phyloP scores from a whole-genome alignment of 2,329 filamentous ascomycete genomes.

The Taxawa tesnikishii region DNA sequence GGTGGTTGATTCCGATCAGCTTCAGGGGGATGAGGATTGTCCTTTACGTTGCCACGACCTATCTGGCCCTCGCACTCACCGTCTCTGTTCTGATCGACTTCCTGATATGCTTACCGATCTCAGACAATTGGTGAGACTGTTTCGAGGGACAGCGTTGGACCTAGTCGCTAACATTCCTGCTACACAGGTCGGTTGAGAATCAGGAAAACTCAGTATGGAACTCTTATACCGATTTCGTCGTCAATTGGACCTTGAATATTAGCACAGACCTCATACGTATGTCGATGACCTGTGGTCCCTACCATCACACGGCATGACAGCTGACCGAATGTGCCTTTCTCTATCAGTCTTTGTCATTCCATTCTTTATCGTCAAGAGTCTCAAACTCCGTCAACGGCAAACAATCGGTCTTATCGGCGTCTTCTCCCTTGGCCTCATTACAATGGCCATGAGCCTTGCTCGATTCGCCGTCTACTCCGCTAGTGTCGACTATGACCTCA shows the following conservation, averaged over 20 bases:
- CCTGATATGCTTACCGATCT: not conserved
- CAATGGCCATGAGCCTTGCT: slow-evolving; percentile 4
- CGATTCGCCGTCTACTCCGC: slow-evolving; percentile 3
- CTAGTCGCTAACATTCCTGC: no score
- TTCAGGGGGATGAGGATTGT: slow-evolving; percentile 1
- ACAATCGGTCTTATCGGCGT: slow-evolving; percentile 3
- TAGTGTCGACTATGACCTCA: slow-evolving; percentile 1
- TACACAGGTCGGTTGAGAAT: no score
- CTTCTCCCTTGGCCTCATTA: slow-evolving; percentile 3
- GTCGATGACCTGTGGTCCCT: not conserved
- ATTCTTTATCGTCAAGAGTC: slow-evolving; percentile 2
- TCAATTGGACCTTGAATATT: slow-evolving; percentile 2
- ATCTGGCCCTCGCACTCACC: not conserved
- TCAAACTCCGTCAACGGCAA: slow-evolving; percentile 4
- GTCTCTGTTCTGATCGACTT: not conserved
- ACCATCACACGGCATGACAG: no score
- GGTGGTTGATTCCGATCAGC: slow-evolving; percentile 2
- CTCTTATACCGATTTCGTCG: not conserved
- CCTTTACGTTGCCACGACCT: not conserved
- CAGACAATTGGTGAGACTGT: slow-evolving; percentile 3
- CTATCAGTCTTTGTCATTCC: slow-evolving; percentile 1
- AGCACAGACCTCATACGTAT: slow-evolving; percentile 1
- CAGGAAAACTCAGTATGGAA: slow-evolving; percentile 4
- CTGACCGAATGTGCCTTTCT: no score
- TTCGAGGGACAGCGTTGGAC: no score